Evolutionary conservation across 2,329 filamentous ascomycete genomes (phyloP).

Genomic region (Aspergillus sp.): DNA sequence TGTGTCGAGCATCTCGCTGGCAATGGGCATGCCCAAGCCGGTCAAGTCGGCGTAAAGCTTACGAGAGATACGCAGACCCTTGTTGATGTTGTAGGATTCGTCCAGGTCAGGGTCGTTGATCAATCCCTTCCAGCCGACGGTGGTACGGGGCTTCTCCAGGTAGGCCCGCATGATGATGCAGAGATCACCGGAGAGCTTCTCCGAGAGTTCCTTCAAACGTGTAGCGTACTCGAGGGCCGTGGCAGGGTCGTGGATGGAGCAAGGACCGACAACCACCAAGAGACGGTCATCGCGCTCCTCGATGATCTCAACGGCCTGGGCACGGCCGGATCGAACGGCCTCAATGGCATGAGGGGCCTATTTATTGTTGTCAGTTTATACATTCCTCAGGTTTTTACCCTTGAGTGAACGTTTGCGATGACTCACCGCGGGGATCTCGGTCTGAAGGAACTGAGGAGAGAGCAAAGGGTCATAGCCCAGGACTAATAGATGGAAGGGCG

Average conservation of each 20-base stretch:
- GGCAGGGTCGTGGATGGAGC: constrained; percentile 92
- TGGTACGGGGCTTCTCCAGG: constrained; percentile 97
- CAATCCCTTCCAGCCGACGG: constrained; percentile 97
- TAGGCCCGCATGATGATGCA: constrained; percentile 97
- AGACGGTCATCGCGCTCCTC: constrained; percentile 75
- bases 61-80: constrained; percentile 86
- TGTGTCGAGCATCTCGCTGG: constrained; percentile 96
- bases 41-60: constrained; percentile 93
- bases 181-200: constrained; percentile 76
- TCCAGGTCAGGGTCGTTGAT: constrained; percentile 99
- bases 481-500: constrained; percentile 50
- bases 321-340: constrained; percentile 39
- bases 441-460: constrained; percentile 77
- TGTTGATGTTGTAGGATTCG: constrained; percentile 97
- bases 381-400: constrained; percentile 41
- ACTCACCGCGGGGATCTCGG: constrained; percentile 68
- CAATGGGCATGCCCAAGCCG: constrained; percentile 82
- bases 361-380: constrained; percentile 8
- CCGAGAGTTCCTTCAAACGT: constrained; percentile 69
- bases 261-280: constrained; percentile 90
- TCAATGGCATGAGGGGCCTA: constrained; percentile 36
- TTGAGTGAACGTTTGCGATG: constrained; percentile 61
- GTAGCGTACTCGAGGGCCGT: constrained; percentile 84
- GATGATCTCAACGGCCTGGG: constrained; percentile 67
- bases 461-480: constrained; percentile 92